Percentiles rank a stretch among this genome's conserved stretches.
phyloP scores from a whole-genome alignment of 441 rosid genomes.

The Erysimum pusillum region DNA sequence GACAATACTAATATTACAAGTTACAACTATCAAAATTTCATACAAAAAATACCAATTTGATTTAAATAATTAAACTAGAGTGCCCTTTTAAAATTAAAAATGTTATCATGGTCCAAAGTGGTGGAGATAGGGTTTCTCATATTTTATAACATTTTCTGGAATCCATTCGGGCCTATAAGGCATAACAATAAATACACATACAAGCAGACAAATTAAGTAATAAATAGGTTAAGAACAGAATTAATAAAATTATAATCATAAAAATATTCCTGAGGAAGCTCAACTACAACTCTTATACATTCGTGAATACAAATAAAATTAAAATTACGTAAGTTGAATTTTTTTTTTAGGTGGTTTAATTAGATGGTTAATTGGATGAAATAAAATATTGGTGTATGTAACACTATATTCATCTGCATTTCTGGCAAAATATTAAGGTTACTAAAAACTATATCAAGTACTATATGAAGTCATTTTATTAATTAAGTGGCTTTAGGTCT shows the following conservation, averaged over 20 bases:
- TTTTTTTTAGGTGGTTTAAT: not conserved
- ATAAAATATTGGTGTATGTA: not conserved
- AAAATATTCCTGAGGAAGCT: not conserved
- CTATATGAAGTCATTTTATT: too few species aligned
- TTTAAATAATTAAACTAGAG: slow-evolving; percentile 6
- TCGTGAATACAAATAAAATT: not conserved
- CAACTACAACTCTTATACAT: slow-evolving; percentile 22
- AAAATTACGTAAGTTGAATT: too few species aligned
- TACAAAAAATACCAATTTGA: slow-evolving; percentile 7
- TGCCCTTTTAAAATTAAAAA: slow-evolving; percentile 25
- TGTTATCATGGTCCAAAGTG: slow-evolving; percentile 48
- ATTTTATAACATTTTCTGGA: slow-evolving; percentile 37
- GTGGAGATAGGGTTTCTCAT: slow-evolving; percentile 46
- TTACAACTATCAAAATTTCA: slow-evolving; percentile 24
- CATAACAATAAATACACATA: slow-evolving; percentile 42
- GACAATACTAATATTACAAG: slow-evolving; percentile 31
- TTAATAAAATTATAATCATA: not conserved
- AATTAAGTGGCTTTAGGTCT: too few species aligned
- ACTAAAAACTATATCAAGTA: not conserved
- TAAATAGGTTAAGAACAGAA: slow-evolving; percentile 14
- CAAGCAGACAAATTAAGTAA: slow-evolving; percentile 28
- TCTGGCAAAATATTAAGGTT: not conserved
- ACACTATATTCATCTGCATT: not conserved
- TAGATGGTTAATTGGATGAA: not conserved
- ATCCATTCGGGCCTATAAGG: slow-evolving; percentile 39